These are phyloP conservation scores for Cordyceps cateniannulata DNA, from an alignment of 2,329 filamentous ascomycete species.

Conservation along the genomic window DNA sequence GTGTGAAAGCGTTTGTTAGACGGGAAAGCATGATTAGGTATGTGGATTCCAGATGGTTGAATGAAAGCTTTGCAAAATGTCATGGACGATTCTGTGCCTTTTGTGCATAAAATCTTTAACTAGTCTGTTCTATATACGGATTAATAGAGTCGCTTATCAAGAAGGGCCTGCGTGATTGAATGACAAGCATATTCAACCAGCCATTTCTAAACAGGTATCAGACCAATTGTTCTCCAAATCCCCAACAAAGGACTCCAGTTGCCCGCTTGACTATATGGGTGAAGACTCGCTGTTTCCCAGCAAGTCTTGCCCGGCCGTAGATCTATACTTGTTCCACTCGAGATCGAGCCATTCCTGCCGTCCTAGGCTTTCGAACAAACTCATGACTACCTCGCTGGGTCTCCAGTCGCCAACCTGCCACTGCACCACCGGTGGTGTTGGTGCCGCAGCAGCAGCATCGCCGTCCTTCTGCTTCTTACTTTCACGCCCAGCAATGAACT, in stretches of 20 bases:
- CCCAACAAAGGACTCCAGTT: no score
- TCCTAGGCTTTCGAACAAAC: conserved; percentile 17
- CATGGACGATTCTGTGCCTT: neutral
- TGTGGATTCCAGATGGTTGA: neutral
- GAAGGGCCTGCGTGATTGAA: no score
- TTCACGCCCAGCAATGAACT: conserved; percentile 14
- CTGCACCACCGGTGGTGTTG: conserved; percentile 12
- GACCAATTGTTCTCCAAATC: no score
- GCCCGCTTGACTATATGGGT: no score
- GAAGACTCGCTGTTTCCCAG: no score
- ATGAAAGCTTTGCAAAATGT: neutral
- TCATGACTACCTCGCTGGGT: conserved; percentile 16
- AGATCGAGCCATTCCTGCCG: conserved; percentile 18
- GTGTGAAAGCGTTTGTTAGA: neutral
- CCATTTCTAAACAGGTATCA: no score
- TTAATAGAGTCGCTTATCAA: no score
- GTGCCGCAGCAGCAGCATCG: neutral
- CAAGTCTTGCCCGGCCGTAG: no score
- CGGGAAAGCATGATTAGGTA: neutral
- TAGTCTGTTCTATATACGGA: no score
- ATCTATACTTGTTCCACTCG: neutral
- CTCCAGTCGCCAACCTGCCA: conserved; percentile 22
- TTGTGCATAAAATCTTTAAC: no score
- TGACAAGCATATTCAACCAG: no score
- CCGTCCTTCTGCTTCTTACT: neutral